Evolutionary conservation across 202 grass and related monocot species (phyloP), one percentile per base, ranked within the genome.

Genomic region (Dendrocalamus latiflorus): DNA sequence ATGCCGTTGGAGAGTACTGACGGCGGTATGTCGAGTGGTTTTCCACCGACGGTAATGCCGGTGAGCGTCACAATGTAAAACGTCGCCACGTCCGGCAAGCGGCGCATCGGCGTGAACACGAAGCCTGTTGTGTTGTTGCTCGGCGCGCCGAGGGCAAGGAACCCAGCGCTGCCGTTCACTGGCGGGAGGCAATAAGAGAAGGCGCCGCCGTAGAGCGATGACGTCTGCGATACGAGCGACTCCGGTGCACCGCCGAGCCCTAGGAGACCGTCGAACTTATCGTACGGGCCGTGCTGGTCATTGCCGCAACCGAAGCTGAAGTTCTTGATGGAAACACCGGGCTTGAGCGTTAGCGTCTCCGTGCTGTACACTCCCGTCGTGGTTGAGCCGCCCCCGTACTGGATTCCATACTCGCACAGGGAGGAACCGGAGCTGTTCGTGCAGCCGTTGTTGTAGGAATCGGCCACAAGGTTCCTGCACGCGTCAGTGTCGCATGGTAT

Each of bases 171-270:
- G 34, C 50, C 6, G 25, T 38, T 78, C 3, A 3, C 9, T 41
- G 60, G 20, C 17, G 78, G 86, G 37, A 92, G 79, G 77, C 87
- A 92, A 76, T 87, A 89, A 18, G 84, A 80, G 70, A 90, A 90
- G 53, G 81, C 60, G 5, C 18, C 66, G 33, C 74, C 79, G 34
- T 77, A 85, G 1, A 11, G 4, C 3, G 2, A 13, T 0, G 71
- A 70, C 1, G 55, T 77, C 45, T 90, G 74, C 6, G 54, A 83
- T 20, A 80, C 68, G 11, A 90, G 20, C 11, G 61, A 90, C 21
- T 58, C 43, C 6, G 58, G 51, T 9, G 48, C 42, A 15, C 80
- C 74, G 26, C 84, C 80, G 24, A 90, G 88, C 3, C 75, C 88
- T 12, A 90, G 50, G 25, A 90, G 60, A 18, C 88, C 84, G 41